Conservation (phyloP, 345 rosid species). For the Eucalyptus sp. region DNA sequence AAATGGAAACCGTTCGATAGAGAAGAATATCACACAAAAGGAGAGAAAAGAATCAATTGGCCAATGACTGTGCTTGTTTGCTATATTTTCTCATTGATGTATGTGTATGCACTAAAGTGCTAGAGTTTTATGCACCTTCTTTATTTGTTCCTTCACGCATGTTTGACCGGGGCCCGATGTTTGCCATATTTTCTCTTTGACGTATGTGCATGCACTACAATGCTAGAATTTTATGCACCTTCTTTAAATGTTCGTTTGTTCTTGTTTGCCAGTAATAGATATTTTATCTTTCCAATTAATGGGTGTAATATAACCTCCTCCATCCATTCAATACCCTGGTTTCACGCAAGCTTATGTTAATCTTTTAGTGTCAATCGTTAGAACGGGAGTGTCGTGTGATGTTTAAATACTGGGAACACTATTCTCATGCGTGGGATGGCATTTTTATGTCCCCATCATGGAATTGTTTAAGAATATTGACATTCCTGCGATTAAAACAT, state of each 20-base stretch:
- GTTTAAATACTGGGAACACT: background rate
- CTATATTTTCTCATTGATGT: background rate
- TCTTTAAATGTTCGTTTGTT: background rate
- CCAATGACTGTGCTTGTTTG: background rate
- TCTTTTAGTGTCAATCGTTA: background rate
- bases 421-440: background rate
- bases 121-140: background rate
- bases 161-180: background rate
- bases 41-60: background rate
- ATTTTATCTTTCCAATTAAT: background rate
- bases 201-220: background rate
- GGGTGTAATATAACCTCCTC: background rate
- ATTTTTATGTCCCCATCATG: background rate
- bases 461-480: background rate
- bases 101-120: background rate
- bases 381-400: background rate
- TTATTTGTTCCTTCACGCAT: background rate
- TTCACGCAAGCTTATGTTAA: background rate
- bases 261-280: background rate
- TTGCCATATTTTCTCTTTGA: background rate
- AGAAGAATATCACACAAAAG: background rate
- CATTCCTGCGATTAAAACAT: background rate
- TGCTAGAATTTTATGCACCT: background rate
- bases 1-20: background rate
- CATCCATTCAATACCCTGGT: background rate